Evolutionary conservation across 1,139 yeast genomes (phyloP).

Genomic region (Sugiyamaella grinbergsii): DNA sequence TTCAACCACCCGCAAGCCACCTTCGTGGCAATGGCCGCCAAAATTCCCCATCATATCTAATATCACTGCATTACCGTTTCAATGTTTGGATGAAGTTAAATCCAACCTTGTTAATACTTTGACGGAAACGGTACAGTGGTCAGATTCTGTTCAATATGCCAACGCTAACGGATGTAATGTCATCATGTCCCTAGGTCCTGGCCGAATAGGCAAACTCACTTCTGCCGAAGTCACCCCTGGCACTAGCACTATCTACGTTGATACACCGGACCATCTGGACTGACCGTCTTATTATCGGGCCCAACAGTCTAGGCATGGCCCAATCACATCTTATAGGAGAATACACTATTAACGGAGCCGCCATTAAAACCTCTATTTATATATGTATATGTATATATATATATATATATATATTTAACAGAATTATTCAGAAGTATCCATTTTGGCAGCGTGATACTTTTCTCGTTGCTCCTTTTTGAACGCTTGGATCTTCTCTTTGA

Average conservation of each 20-base stretch:
- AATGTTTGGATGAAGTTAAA: constrained; percentile 36
- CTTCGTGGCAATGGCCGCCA: constrained; percentile 35
- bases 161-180: constrained; percentile 26
- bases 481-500: constrained; percentile 60
- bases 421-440: constrained; percentile 17
- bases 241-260: constrained; percentile 20
- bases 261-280: constrained; percentile 19
- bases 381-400: constrained; percentile 5
- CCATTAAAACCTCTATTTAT: too few species aligned
- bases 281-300: too few species aligned
- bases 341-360: too few species aligned
- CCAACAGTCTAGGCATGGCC: too few species aligned
- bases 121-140: constrained; percentile 42
- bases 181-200: constrained; percentile 39
- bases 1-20: constrained; percentile 2
- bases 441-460: constrained; percentile 23
- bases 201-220: constrained; percentile 34
- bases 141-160: constrained; percentile 34
- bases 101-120: constrained; percentile 35
- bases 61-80: constrained; percentile 40
- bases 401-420: background rate
- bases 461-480: constrained; percentile 47
- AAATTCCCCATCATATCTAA: constrained; percentile 39
- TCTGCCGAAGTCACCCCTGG: constrained; percentile 20
- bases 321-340: too few species aligned